Base-by-base conservation (phyloP, 495 filamentous ascomycete genomes). In the Pseudoneurospora amorphoporcata region DNA sequence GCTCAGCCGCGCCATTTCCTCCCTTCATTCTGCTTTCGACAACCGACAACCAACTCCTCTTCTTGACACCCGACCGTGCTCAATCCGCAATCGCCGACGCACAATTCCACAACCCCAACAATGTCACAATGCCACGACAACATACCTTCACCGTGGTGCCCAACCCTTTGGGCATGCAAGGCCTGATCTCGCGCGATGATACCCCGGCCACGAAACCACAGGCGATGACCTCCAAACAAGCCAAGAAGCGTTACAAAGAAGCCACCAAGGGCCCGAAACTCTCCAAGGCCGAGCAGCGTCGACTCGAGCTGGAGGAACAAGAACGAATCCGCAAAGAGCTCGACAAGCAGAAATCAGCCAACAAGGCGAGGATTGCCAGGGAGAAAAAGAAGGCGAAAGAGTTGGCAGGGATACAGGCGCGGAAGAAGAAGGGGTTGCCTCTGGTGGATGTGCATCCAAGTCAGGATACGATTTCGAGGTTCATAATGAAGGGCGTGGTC, bases 151-250 rank as follows among this genome's bases (percentile, higher is more conserved):
- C 70, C 7, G 29, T 74, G 40, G 74, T 79, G 53, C 77, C 77
- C 73, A 75, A 77, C 40, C 68, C 73, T 8, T 3, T 79, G 41
- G 73, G 75, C 16, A 71, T 79, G 45, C 77, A 80, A 69, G 71
- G 73, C 0, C 72, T 76, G 40, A 47, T 78, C 29, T 68, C 69
- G 4, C 76, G 76, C 2, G 47, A 73, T 10, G 75, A 32, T 10
- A 14, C 37, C 2, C 35, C 68, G 19, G 1, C 61, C 3, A 1
- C 6, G 3, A 39, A 9, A 45, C 71, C 68, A 5, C 32, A 77
- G 19, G 80, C 83, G 9, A 86, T 85, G 84, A 86, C 83, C 29
- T 80, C 81, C 0, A 85, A 84, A 41, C 81, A 85, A 71, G 81
- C 79, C 12, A 79, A 82, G 76, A 84, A 37, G 35, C 35, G 35